These are phyloP conservation scores for Phytomonas francai DNA, from an alignment of 208 protist genomes.

Conservation along the genomic window DNA sequence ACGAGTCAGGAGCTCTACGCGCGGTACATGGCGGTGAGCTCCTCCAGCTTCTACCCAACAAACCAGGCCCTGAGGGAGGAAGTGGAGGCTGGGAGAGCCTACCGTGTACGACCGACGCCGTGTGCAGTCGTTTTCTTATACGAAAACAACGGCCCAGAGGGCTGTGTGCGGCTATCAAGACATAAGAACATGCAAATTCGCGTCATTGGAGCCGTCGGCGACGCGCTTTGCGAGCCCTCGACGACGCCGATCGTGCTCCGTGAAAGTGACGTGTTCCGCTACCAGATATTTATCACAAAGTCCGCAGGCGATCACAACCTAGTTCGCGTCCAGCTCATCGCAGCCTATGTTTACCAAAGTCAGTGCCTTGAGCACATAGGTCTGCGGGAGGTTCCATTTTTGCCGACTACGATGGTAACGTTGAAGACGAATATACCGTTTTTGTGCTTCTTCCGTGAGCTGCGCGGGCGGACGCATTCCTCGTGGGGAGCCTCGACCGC, in stretches of 20 bases:
- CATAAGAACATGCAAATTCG: conserved; percentile 24
- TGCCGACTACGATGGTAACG: conserved; percentile 20
- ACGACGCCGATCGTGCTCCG: conserved; percentile 6
- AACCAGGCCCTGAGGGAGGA: conserved; percentile 27
- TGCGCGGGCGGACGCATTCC: conserved; percentile 28
- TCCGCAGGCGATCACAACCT: conserved; percentile 72
- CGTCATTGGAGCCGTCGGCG: conserved; percentile 44
- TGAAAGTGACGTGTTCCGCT: conserved; percentile 13
- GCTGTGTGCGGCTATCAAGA: conserved; percentile 29
- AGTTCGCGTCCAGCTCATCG: conserved; percentile 42
- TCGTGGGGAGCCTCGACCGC: conserved; percentile 16
- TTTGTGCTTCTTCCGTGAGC: conserved; percentile 65
- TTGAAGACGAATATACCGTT: conserved; percentile 72
- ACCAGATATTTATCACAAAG: conserved; percentile 60
- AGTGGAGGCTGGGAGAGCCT: conserved; percentile 15
- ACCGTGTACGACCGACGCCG: conserved; percentile 32
- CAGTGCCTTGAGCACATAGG: conserved; percentile 34
- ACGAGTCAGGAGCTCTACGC: conserved; percentile 28
- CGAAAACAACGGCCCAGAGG: conserved; percentile 33
- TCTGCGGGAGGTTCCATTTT: conserved; percentile 19
- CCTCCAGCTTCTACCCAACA: conserved; percentile 16
- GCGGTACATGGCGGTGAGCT: conserved; percentile 13
- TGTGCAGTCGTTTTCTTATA: conserved; percentile 64
- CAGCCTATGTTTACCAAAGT: conserved; percentile 37
- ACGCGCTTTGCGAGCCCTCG: conserved; percentile 11